These are phyloP conservation scores for Parachlorella kessleri DNA, from an alignment of 139 green algal species.

Conservation along the genomic window DNA sequence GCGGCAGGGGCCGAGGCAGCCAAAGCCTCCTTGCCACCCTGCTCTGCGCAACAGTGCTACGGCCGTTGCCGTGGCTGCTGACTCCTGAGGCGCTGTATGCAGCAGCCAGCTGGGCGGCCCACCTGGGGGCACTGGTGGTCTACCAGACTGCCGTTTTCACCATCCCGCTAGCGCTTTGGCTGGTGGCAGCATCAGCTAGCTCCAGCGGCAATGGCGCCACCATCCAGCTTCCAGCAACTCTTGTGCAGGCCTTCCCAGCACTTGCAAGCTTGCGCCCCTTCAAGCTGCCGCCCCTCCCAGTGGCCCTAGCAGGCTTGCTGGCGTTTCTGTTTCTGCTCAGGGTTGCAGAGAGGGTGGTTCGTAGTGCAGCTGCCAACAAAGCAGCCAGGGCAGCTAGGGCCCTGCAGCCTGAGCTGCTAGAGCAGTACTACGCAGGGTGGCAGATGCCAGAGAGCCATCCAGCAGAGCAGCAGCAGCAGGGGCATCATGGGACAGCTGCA, in stretches of 20 bases:
- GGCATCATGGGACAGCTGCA: not conserved
- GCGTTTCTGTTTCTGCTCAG: not conserved
- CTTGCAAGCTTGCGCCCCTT: too few relatives aligned
- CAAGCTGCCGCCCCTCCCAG: too few relatives aligned
- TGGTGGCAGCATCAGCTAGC: not conserved
- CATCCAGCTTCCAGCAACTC: not conserved
- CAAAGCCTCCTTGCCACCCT: not conserved
- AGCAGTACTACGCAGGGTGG: not conserved
- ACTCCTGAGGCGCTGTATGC: not conserved
- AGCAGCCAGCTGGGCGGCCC: not conserved
- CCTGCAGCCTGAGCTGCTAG: not conserved
- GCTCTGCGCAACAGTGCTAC: not conserved
- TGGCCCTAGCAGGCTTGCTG: too few relatives aligned
- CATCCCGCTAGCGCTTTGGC: slow-evolving; percentile 10
- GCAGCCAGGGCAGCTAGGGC: not conserved
- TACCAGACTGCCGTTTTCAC: slow-evolving; percentile 7
- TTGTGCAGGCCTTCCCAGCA: not conserved
- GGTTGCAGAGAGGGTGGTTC: not conserved
- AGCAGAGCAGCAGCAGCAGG: too few relatives aligned
- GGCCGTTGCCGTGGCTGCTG: not conserved
- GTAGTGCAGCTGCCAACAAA: not conserved
- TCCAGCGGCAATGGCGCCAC: not conserved
- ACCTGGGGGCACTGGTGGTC: not conserved
- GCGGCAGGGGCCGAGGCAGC: not conserved
- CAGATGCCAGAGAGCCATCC: not conserved